Evolutionary conservation across 345 rosid species (phyloP).

Genomic region (Clausena lansium): DNA sequence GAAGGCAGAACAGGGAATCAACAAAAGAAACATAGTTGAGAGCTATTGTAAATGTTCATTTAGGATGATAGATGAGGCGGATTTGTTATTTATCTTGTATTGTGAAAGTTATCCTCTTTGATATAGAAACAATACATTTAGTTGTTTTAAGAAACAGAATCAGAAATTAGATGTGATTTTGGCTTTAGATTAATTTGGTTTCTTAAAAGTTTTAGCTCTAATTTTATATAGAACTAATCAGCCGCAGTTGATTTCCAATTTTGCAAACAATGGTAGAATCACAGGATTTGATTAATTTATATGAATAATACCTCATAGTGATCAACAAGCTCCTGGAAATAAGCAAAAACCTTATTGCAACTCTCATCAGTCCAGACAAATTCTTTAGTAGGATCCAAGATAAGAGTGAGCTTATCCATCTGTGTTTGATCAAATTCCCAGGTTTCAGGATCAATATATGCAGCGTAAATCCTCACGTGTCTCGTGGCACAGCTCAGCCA

Average conservation of each 20-base stretch:
- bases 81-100: not conserved
- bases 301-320: slow-evolving; percentile 73
- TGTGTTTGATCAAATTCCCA: slow-evolving; percentile 70
- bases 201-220: not conserved
- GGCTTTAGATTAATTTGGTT: not conserved
- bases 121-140: too few species aligned
- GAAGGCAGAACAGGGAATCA: not conserved
- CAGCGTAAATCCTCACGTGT: slow-evolving; percentile 74
- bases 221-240: not conserved
- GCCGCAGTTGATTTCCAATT: not conserved
- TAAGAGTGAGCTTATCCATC: slow-evolving; percentile 81
- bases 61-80: not conserved
- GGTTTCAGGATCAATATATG: slow-evolving; percentile 76
- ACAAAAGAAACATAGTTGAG: too few species aligned
- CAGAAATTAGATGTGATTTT: not conserved
- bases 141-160: too few species aligned
- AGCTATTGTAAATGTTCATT: not conserved
- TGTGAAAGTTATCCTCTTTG: not conserved
- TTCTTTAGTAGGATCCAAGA: slow-evolving; percentile 85
- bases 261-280: not conserved
- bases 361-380: slow-evolving; percentile 79
- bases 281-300: not conserved
- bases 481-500: slow-evolving; percentile 76
- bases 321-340: slow-evolving; percentile 94
- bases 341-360: slow-evolving; percentile 60